Base-by-base conservation (phyloP, 352 stramenopile species). In the Phytophthora europaea region DNA sequence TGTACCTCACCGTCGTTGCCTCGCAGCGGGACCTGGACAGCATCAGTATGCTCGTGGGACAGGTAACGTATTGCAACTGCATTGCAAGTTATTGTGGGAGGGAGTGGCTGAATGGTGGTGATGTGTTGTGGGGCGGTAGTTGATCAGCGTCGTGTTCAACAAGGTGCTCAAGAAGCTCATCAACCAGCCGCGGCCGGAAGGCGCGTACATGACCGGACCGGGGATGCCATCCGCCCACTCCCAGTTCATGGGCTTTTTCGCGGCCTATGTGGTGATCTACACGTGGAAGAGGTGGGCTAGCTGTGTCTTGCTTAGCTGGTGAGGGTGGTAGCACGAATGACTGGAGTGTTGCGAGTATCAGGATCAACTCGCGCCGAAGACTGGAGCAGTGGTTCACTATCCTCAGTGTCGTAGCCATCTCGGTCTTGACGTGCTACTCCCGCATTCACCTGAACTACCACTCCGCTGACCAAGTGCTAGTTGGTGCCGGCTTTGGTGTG, bases 161-260 rank as follows among this genome's bases (percentile, higher is more conserved):
- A 87, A 93, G 69, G 83, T 93, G 55, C 84, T 96, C 33, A 95
- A 95, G 79, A 83, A 82, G 51, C 70, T 78, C 4, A 93, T 95
- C 63, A 84, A 85, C 23, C 87, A 95, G 63, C 85, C 79, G 50
- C 83, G 90, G 9, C 90, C 90, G 0, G 70, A 82, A 62, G 86
- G 87, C 61, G 85, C 90, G 26, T 80, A 78, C 65, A 90, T 93
- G 66, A 82, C 76, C 28, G 88, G 88, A 36, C 72, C 76, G 5
- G 87, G 90, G 2, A 96, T 95, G 88, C 90, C 88, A 10, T 95
- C 88, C 2, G 87, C 88, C 9, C 88, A 96, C 73, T 81, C 88
- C 16, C 90, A 96, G 65, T 95, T 95, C 62, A 85, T 94, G 67
- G 73, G 77, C 0, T 95, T 96, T 77, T 96, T 96, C 50, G 74